Evolutionary conservation across 768 basidiomycete species (phyloP), one percentile per base, ranked within the genome.

Genomic region (Rhizopogon salebrosus): DNA sequence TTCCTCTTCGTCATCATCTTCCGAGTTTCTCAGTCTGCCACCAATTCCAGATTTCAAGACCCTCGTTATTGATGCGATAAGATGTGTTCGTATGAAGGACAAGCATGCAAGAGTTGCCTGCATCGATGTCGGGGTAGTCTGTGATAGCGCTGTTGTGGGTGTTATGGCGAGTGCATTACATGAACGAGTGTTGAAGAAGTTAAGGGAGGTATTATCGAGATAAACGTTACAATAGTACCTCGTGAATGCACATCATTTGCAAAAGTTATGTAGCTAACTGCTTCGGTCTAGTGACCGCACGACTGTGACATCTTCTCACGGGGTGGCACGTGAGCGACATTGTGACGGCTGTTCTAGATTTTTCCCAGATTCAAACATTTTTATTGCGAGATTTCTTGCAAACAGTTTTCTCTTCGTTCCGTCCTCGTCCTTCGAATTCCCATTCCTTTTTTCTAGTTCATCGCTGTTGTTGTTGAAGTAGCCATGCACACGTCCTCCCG

Each of bases 401-500:
- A 48, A 56, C 55, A 13, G 35, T 43, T 41, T 29, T 22, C 43
- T 29, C 36, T 23, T 38, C 24, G 22, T 35, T 23, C 35, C 24
- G 22, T 35, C 9, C 2, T 51, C 48, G 29, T 52, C 27, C 40
- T 55, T 40, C 48, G 38, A n/a, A n/a, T 54, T 54, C 53, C 55
- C 42, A 37, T 51, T 52, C 50, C 50, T 57, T 54, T 43, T 54
- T 45, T 59, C 43, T 50, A 48, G 43, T 35, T 55, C 43, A 18
- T 51, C 42, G 37, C 48, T 35, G 48, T 52, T 48, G 53, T 53
- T 46, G 59, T 38, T 20, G 29, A 49, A 42, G 53, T 53, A 39
- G 39, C 24, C 11, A 89, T 90, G 89, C 86, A 90, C 72, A 74
- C 80, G 50, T 87, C 89, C 26, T 78, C 86, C 13, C 72, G 79